Percentiles rank a stretch among this genome's conserved stretches.
phyloP scores from a whole-genome alignment of 2,329 filamentous ascomycete species.

The Verticillium isaacii region DNA sequence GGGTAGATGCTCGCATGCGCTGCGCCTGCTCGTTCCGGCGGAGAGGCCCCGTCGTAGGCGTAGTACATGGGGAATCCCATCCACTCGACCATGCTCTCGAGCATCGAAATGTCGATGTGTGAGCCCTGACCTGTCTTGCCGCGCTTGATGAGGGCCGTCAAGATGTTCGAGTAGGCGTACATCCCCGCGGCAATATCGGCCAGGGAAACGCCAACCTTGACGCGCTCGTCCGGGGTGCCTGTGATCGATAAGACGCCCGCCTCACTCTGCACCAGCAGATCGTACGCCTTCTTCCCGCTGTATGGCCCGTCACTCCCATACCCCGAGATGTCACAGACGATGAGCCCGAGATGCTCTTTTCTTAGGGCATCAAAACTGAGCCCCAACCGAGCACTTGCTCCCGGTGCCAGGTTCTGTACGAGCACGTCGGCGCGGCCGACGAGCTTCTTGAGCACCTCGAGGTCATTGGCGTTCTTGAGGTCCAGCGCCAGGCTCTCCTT shows the following conservation, averaged over 20 bases:
- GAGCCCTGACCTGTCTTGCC: slow-evolving; percentile 42
- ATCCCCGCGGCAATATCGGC: slow-evolving; percentile 50
- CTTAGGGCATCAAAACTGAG: slow-evolving; percentile 39
- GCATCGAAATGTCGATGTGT: slow-evolving; percentile 51
- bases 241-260: slow-evolving; percentile 48
- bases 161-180: slow-evolving; percentile 46
- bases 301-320: slow-evolving; percentile 48
- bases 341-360: slow-evolving; percentile 34
- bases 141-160: slow-evolving; percentile 44
- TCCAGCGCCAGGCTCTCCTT: slow-evolving; percentile 49
- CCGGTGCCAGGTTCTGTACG: slow-evolving; percentile 49
- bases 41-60: slow-evolving; percentile 36
- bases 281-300: slow-evolving; percentile 50
- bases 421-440: slow-evolving; percentile 42
- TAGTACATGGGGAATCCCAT: slow-evolving; percentile 55
- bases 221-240: slow-evolving; percentile 35
- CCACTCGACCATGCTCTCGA: slow-evolving; percentile 55
- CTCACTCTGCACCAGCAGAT: slow-evolving; percentile 50
- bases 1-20: slow-evolving; percentile 52
- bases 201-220: slow-evolving; percentile 49
- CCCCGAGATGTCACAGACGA: slow-evolving; percentile 51
- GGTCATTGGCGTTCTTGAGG: slow-evolving; percentile 37
- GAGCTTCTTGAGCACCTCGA: slow-evolving; percentile 35
- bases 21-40: slow-evolving; percentile 40
- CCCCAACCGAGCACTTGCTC: slow-evolving; percentile 40